These are phyloP conservation scores for Didymella arachidicola DNA, from an alignment of 2,329 filamentous ascomycete species.

Conservation along the genomic window DNA sequence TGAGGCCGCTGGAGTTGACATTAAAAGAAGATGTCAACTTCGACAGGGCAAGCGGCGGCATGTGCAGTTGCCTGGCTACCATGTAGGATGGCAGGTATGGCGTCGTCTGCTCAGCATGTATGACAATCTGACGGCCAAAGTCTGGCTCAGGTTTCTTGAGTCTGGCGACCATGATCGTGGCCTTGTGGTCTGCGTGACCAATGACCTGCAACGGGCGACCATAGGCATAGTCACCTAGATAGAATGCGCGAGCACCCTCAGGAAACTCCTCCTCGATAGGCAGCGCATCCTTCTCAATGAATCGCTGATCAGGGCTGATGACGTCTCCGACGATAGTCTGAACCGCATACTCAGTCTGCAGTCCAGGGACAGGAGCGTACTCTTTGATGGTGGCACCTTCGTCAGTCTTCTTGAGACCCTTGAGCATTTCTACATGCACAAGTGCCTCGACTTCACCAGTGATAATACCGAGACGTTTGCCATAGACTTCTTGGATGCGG, in stretches of 20 bases:
- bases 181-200: conserved; percentile 75
- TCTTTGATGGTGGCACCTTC: conserved; percentile 92
- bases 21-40: conserved; percentile 96
- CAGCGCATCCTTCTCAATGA: conserved; percentile 86
- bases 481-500: conserved; percentile 85
- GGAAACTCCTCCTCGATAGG: conserved; percentile 94
- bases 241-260: conserved; percentile 82
- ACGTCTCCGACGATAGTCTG: conserved; percentile 92
- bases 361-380: conserved; percentile 82
- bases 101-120: conserved; percentile 71
- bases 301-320: conserved; percentile 87
- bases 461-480: conserved; percentile 86
- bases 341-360: conserved; percentile 89
- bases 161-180: conserved; percentile 78
- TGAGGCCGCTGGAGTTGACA: conserved; percentile 80
- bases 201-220: conserved; percentile 87
- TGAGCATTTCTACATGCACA: conserved; percentile 92
- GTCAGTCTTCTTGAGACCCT: conserved; percentile 87
- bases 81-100: conserved; percentile 86
- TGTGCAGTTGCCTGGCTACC: conserved; percentile 80
- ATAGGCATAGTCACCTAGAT: conserved; percentile 91
- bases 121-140: conserved; percentile 79
- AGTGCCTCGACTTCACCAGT: conserved; percentile 88
- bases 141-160: conserved; percentile 78
- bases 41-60: conserved; percentile 88